These are phyloP conservation scores for Streptanthus diversifolius DNA, from an alignment of 345 rosid species.

Conservation along the genomic window DNA sequence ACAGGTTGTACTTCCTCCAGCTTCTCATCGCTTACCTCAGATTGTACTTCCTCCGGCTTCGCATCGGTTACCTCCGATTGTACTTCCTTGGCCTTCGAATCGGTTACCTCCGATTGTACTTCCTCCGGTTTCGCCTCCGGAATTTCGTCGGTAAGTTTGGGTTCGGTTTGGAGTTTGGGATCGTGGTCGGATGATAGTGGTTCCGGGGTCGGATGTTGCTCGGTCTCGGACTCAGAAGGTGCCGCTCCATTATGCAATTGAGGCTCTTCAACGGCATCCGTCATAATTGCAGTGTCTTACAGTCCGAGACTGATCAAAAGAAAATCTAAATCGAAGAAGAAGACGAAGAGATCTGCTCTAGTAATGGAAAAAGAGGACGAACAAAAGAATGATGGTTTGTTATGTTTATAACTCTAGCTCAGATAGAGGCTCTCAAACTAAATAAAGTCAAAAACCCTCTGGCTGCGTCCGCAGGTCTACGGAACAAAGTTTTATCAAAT, in stretches of 20 bases:
- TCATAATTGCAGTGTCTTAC: slow-evolving; percentile 33
- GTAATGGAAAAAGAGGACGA: background rate
- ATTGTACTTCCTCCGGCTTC: background rate
- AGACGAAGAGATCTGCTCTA: slow-evolving; percentile 26
- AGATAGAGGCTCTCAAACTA: background rate
- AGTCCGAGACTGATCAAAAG: slow-evolving; percentile 7
- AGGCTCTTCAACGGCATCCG: slow-evolving; percentile 41
- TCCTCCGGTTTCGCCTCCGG: slow-evolving; percentile 13
- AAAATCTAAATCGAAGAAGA: background rate
- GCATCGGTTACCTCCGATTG: background rate
- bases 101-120: background rate
- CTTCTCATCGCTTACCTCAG: background rate
- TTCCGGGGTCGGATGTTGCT: slow-evolving; percentile 26
- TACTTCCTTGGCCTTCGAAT: background rate
- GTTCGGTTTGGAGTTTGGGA: slow-evolving; percentile 10
- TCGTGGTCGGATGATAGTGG: slow-evolving; percentile 21
- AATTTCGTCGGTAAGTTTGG: slow-evolving; percentile 8
- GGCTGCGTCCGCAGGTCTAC: background rate
- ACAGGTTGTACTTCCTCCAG: background rate
- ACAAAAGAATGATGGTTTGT: background rate
- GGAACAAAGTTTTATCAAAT: no score
- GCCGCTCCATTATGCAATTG: slow-evolving; percentile 42
- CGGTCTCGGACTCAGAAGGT: background rate
- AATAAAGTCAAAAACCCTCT: slow-evolving; percentile 13
- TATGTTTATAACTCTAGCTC: background rate